Conservation (phyloP, 1,139 yeast genomes). For the Hansenula sp. region DNA sequence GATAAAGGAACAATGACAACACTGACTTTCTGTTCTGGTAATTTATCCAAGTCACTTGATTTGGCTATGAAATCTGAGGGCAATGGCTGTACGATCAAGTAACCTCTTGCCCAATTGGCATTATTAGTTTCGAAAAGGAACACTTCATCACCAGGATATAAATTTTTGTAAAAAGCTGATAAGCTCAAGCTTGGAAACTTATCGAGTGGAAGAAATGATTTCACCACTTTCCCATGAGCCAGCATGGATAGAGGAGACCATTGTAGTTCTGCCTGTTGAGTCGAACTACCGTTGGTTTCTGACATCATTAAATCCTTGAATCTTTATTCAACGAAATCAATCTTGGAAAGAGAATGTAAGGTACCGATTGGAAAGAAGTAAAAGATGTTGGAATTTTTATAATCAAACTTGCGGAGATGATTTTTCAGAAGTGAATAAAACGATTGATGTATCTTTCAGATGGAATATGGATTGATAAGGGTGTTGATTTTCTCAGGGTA, state of each 20-base stretch:
- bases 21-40: slow-evolving; percentile 49
- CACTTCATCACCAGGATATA: slow-evolving; percentile 80
- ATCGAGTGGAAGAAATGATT: slow-evolving; percentile 60
- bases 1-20: slow-evolving; percentile 61
- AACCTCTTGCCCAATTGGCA: slow-evolving; percentile 78
- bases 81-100: slow-evolving; percentile 54
- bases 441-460: too few species aligned
- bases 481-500: too few species aligned
- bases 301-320: slow-evolving; percentile 1
- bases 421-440: too few species aligned
- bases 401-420: too few species aligned
- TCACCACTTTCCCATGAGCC: slow-evolving; percentile 47
- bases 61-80: slow-evolving; percentile 67
- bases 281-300: neutral
- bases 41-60: slow-evolving; percentile 54
- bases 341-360: neutral
- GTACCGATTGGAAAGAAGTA: too few species aligned
- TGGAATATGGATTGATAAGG: too few species aligned
- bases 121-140: slow-evolving; percentile 67
- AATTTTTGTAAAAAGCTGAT: slow-evolving; percentile 39
- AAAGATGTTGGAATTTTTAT: too few species aligned
- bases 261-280: slow-evolving; percentile 5
- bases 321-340: too few species aligned
- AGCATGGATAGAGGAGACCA: slow-evolving; percentile 43
- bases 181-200: slow-evolving; percentile 27